These are phyloP conservation scores for Tolypocladium sp. DNA, from an alignment of 2,329 filamentous ascomycete genomes.

Conservation along the genomic window DNA sequence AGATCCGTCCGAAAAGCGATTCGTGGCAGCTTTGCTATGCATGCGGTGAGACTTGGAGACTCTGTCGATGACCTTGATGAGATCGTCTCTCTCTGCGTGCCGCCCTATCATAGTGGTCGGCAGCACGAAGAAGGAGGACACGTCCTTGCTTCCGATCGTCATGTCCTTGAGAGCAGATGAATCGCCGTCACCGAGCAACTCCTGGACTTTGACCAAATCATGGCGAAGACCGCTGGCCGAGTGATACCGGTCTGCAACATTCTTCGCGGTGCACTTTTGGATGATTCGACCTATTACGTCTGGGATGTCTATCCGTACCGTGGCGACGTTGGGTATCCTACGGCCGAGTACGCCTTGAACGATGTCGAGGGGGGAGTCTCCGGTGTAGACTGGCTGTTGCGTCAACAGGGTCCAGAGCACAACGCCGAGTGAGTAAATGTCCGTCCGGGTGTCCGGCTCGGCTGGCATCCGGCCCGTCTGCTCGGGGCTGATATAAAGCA, in stretches of 20 bases:
- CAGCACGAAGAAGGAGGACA: constrained; percentile 86
- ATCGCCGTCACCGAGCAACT: constrained; percentile 68
- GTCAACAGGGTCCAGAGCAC: constrained; percentile 82
- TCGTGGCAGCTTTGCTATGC: constrained; percentile 29
- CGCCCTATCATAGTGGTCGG: constrained; percentile 76
- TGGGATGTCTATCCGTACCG: constrained; percentile 72
- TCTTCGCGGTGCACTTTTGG: constrained; percentile 86
- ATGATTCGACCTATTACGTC: constrained; percentile 76
- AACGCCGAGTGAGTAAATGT: constrained; percentile 87
- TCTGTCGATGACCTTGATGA: constrained; percentile 68
- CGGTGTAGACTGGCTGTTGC: constrained; percentile 71
- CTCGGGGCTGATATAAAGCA: constrained; percentile 88
- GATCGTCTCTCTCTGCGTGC: constrained; percentile 57
- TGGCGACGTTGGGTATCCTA: constrained; percentile 67
- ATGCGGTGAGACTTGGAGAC: constrained; percentile 57
- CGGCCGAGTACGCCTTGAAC: constrained; percentile 81
- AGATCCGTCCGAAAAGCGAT: constrained; percentile 44
- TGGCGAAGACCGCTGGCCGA: constrained; percentile 79
- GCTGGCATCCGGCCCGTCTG: constrained; percentile 90
- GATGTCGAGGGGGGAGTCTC: constrained; percentile 74
- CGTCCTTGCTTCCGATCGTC: constrained; percentile 71
- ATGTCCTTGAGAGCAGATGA: constrained; percentile 61
- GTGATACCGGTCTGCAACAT: constrained; percentile 79
- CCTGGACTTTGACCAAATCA: constrained; percentile 67
- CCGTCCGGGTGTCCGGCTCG: constrained; percentile 83